These are phyloP conservation scores for Heterobasidion occidentale DNA, from an alignment of 1,284 basidiomycete species.

Conservation along the genomic window DNA sequence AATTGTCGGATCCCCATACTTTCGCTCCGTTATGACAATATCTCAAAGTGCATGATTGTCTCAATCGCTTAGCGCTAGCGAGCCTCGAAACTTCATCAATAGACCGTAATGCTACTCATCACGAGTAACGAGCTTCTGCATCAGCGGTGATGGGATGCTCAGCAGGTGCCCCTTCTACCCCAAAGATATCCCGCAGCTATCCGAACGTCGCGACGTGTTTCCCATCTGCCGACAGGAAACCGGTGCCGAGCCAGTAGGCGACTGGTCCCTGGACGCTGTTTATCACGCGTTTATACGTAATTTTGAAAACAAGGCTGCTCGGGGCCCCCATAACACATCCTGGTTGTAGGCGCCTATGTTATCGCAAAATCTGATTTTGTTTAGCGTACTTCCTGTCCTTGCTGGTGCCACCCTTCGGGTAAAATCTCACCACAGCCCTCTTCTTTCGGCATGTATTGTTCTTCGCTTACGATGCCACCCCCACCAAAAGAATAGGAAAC, in stretches of 20 bases:
- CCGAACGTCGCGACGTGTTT: too few species aligned
- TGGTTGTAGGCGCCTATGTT: neutral
- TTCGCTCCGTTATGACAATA: neutral
- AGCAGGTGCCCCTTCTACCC: neutral
- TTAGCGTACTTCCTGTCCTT: neutral
- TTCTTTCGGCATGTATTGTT: constrained; percentile 3
- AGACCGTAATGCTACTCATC: neutral
- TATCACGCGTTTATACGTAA: neutral
- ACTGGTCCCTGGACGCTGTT: neutral
- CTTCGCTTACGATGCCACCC: neutral
- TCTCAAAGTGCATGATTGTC: neutral
- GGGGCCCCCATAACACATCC: neutral
- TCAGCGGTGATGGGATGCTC: neutral
- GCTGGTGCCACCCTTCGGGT: neutral
- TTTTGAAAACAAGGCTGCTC: neutral
- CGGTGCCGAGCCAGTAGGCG: neutral
- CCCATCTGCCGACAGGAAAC: too few species aligned
- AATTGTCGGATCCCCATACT: neutral
- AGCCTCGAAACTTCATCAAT: neutral
- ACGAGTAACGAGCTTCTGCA: neutral
- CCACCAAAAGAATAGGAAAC: too few species aligned
- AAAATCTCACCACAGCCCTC: neutral
- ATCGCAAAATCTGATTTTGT: neutral
- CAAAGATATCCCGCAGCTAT: too few species aligned
- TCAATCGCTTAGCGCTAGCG: neutral